Percentiles rank a stretch among this genome's conserved stretches.
These are phyloP conservation scores for Petunia hybrid DNA, from an alignment of 305 asterid species.

Conservation along the genomic window DNA sequence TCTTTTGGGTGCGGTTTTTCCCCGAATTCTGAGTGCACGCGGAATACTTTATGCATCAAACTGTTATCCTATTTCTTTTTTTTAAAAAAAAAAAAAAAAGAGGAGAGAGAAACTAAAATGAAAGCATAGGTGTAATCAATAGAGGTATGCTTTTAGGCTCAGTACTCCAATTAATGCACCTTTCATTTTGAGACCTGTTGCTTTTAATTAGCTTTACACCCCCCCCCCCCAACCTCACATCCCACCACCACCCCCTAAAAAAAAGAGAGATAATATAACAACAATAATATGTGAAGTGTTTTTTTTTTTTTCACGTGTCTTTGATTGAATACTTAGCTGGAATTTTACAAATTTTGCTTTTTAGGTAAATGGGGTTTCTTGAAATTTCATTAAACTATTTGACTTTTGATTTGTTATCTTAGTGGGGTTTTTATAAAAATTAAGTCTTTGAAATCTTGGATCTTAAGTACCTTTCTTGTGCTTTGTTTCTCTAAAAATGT, in stretches of 20 bases:
- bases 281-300: neutral
- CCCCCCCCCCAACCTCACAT: no score
- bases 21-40: no score
- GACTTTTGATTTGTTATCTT: slow-evolving; percentile 37
- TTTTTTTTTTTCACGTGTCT: slow-evolving; percentile 42
- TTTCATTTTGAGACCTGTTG: slow-evolving; percentile 61
- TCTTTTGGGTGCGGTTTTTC: no score
- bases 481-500: neutral
- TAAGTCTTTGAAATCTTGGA: slow-evolving; percentile 47
- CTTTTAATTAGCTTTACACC: slow-evolving; percentile 51
- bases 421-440: slow-evolving; percentile 46
- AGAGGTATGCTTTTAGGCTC: slow-evolving; percentile 54
- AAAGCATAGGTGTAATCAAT: slow-evolving; percentile 54
- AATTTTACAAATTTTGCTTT: neutral
- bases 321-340: slow-evolving; percentile 34
- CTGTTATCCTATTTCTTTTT: no score
- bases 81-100: slow-evolving; percentile 43
- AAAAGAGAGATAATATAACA: slow-evolving; percentile 27
- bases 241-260: slow-evolving; percentile 34
- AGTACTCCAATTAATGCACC: slow-evolving; percentile 68
- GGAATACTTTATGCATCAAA: no score
- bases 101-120: slow-evolving; percentile 38
- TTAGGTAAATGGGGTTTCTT: slow-evolving; percentile 11
- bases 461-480: slow-evolving; percentile 37
- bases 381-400: slow-evolving; percentile 29